Conservation (phyloP, 2,329 filamentous ascomycete species). For the Fusarium brachygibbosum region DNA sequence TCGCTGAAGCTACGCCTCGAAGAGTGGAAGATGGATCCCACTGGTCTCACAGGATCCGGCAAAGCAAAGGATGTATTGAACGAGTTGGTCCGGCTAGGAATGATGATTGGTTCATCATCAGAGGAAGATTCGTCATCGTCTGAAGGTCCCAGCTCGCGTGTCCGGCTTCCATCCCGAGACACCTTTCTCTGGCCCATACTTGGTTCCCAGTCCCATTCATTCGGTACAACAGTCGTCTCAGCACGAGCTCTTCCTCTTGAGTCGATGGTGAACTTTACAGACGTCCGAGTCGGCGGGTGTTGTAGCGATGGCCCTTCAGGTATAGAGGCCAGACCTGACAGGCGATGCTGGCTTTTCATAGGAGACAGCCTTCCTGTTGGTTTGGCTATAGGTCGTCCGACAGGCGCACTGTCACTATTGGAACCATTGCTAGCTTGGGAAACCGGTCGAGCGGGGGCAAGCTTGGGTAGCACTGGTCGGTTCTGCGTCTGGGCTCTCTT, state of each 20-base stretch:
- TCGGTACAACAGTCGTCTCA: conserved; percentile 63
- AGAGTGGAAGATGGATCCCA: conserved; percentile 62
- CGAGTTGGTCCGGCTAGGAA: conserved; percentile 69
- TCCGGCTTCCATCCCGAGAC: conserved; percentile 49
- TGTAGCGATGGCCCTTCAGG: conserved; percentile 62
- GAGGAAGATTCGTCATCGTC: conserved; percentile 69
- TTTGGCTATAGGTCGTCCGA: conserved; percentile 55
- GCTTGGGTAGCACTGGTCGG: conserved; percentile 59
- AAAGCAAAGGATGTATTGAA: conserved; percentile 70
- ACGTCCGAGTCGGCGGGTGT: conserved; percentile 62
- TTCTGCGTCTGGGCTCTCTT: conserved; percentile 56
- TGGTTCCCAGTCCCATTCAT: conserved; percentile 49
- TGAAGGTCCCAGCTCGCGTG: conserved; percentile 61
- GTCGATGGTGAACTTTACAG: conserved; percentile 74
- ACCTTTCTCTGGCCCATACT: conserved; percentile 49
- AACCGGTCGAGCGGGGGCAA: conserved; percentile 61
- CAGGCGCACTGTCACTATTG: conserved; percentile 45
- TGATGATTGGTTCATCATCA: conserved; percentile 75
- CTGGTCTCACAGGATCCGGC: conserved; percentile 66
- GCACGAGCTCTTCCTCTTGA: conserved; percentile 70
- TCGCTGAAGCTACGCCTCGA: conserved; percentile 65
- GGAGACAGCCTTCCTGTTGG: conserved; percentile 66
- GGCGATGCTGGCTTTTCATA: conserved; percentile 64
- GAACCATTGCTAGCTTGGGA: conserved; percentile 52
- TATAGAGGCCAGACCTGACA: conserved; percentile 69